Base-by-base conservation (phyloP, 2,329 filamentous ascomycete species). In the Phoma sp. region DNA sequence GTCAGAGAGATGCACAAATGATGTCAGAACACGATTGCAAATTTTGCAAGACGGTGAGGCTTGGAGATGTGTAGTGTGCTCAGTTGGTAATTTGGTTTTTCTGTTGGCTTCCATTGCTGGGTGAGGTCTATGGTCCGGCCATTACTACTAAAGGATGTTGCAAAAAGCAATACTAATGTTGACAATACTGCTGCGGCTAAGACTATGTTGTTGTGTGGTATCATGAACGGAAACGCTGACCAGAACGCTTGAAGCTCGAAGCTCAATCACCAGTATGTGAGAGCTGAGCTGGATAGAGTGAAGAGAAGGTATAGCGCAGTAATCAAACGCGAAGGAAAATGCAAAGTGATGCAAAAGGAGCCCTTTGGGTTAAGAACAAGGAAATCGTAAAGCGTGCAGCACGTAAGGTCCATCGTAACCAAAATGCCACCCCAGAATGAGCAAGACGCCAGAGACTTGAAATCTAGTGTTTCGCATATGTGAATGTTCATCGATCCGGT, bases 401-500 rank as follows among this genome's bases (percentile, higher is more conserved):
- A 44, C 51, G 36, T 40, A 31, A 41, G 43, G 15, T 41, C 47
- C 38, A 33, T 51, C 46, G 40, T 58, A 47, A 55, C 44, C 21
- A 51, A 32, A 48, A 33, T 55, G 51, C 54, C 36, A 40, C 38
- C 45, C 35, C 27, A 39, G 31, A 38, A 35, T 15, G 22, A 45
- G 22, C 31, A 22, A 46, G 32, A 50, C 36, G 29, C 22, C 22
- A 21, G 24, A 36, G 25, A 25, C 22, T 21, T 21, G 9, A 44
- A 22, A 51, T 36, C 27, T 40, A 36, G 7, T 36, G 50, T 21
- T 44, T 13, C 29, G 13, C 29, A 36, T 43, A 12, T 45, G n/a
- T 17, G 12, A 31, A 4, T 8, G 9, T n/a, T 65, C 57, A 67
- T 47, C 59, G 53, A 37, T 65, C 62, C 27, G 61, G 58, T 24